Base-by-base conservation (phyloP, 208 protist genomes). In the Leishmania guyanensis region DNA sequence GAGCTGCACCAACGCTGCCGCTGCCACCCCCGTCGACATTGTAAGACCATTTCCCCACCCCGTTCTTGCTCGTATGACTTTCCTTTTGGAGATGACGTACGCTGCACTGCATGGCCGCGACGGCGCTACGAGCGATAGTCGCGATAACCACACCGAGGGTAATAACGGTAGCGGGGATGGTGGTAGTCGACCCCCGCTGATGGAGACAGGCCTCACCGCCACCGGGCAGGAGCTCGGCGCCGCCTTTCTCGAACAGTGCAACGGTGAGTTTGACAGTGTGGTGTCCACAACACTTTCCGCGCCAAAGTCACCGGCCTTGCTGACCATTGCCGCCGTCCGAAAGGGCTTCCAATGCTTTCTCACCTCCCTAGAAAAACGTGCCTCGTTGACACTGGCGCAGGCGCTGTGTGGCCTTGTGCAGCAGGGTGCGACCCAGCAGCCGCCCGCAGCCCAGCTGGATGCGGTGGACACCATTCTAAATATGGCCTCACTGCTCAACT, bases 381-480 rank as follows among this genome's bases (percentile, higher is more conserved):
- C 86, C 8, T 83, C 85, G 64, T 71, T 90, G 75, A 91, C 93
- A 36, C 79, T 96, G 12, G 90, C 90, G 17, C 84, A 89, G 73
- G 89, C 91, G 17, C 84, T 96, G 62, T 74, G 92, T 79, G 69
- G 68, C 36, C 85, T 92, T 26, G 66, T 90, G 1, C 80, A 78
- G 69, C 54, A 85, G 53, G 81, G 79, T 43, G 51, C 39, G 9
- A 39, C 68, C 36, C 76, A 46, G 50, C 76, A 80, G 70, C 58
- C 82, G 39, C 82, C 76, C 14, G 71, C 79, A 6, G 76, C 75
- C 14, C 50, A 78, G 12, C 51, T 86, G 36, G 84, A 93, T 26
- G 74, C 88, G 10, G 56, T 96, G 58, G 88, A 95, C 76, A 93
- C 88, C 9, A 85, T 97, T 29, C 80, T 97, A n/a, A 90, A 92